Percentiles rank a stretch among this genome's conserved stretches.
Evolutionary conservation across 805 yeast species (phyloP).

Genomic region (Candida krabiensis): DNA sequence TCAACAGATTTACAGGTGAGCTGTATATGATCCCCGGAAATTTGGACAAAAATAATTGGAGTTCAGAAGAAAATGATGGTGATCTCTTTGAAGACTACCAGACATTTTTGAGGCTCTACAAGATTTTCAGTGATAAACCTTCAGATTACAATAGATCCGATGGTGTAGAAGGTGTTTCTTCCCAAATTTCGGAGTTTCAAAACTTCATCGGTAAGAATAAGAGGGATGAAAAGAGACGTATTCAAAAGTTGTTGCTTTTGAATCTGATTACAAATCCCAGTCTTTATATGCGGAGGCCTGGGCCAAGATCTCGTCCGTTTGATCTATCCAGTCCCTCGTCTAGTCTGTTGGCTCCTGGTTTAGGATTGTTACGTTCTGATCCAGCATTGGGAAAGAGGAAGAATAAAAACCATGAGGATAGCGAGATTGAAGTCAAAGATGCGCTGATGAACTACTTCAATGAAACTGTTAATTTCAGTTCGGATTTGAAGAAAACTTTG

Average conservation of each 20-base stretch:
- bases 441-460: constrained; percentile 22
- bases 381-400: constrained; percentile 11
- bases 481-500: constrained; percentile 23
- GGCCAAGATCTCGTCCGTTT: constrained; percentile 8
- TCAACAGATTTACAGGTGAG: constrained; percentile 36
- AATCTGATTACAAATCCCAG: constrained; percentile 28
- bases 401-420: constrained; percentile 14
- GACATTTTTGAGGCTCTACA: constrained; percentile 24
- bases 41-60: constrained; percentile 34
- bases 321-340: constrained; percentile 14
- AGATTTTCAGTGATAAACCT: constrained; percentile 16
- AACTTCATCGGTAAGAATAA: constrained; percentile 14
- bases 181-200: constrained; percentile 11
- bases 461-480: constrained; percentile 23
- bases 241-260: constrained; percentile 28
- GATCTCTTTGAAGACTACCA: constrained; percentile 31
- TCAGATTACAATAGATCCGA: neutral
- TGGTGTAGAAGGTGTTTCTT: constrained; percentile 1
- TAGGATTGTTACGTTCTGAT: constrained; percentile 10
- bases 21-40: constrained; percentile 33
- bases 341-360: constrained; percentile 8
- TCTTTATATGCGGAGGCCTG: constrained; percentile 10
- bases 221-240: constrained; percentile 10
- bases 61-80: constrained; percentile 34
- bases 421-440: constrained; percentile 18